Base-by-base conservation (phyloP, 2,329 filamentous ascomycete species). In the Penicillium paneum region DNA sequence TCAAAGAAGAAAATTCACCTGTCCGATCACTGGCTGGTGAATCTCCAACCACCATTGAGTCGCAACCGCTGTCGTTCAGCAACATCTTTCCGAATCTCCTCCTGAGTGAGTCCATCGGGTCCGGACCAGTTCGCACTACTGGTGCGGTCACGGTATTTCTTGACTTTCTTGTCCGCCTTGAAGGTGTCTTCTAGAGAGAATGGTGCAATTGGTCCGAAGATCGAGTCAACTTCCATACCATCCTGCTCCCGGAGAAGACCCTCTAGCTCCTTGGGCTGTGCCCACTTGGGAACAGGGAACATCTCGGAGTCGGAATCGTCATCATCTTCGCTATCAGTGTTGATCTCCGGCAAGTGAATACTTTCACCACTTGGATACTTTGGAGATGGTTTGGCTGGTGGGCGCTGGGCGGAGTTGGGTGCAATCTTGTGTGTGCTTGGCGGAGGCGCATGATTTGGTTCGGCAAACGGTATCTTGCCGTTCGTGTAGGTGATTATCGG, bases 151-250 rank as follows among this genome's bases (percentile, higher is more conserved):
- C 95, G 85, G 80, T 97, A 97, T 68, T 91, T 90, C 78, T 90
- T 89, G 72, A 89, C 85, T 60, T 93, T 91, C 72, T 91, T 91
- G 73, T 89, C 92, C 72, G 91, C 90, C 74, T 83, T 88, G 75
- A 99, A 99, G 31, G 97, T 91, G 70, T 97, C 92, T 67, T 99
- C 95, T 87, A 99, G 94, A 67, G 91, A 90, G 61, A 99, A 80
- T 12, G 91, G 90, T 11, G 83, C 87, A 24, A 96, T 91, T 0
- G 90, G 89, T 0, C 94, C 94, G 68, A 99, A 99, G 49, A 99
- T 89, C 0, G 91, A 90, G 66, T 99, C 91, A 63, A 94, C 70
- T 49, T 74, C 73, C 60, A 71, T 82, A 10, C 85, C 83, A 72
- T 99, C 92, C 71, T 99, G 95, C 46, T 85, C 81, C 55, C 87